phyloP scores from a whole-genome alignment of 306 rosid genomes.

The Vachellia pachyceras region DNA sequence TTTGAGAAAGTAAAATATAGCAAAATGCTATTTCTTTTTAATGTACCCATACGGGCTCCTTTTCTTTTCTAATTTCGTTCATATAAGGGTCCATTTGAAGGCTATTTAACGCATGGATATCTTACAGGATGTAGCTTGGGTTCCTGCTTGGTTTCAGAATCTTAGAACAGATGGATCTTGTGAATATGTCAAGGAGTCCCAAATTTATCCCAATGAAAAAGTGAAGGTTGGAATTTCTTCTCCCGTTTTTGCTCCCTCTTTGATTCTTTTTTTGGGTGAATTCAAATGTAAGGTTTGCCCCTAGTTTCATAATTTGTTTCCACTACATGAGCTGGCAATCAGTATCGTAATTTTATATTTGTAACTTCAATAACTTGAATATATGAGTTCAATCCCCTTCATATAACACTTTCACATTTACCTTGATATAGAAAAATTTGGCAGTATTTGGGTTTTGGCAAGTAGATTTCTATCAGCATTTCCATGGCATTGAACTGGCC shows the following conservation, averaged over 20 bases:
- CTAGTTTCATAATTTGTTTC: not conserved
- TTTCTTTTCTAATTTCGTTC: not conserved
- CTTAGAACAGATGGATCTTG: slow-evolving; percentile 51
- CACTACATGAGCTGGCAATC: not conserved
- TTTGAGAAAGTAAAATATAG: not conserved
- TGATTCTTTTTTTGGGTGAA: not conserved
- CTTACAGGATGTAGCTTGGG: slow-evolving; percentile 81
- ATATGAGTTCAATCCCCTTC: not conserved
- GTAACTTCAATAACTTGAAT: slow-evolving; percentile 3
- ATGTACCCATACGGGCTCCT: not conserved
- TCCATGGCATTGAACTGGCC: not conserved
- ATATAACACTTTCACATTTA: not conserved
- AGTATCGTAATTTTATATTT: not conserved
- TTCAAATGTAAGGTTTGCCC: not conserved
- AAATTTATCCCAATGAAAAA: slow-evolving; percentile 36
- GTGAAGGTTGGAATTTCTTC: slow-evolving; percentile 53
- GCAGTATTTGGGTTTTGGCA: not conserved
- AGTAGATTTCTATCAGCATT: not conserved
- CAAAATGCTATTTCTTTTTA: not conserved
- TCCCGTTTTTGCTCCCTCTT: slow-evolving; percentile 1
- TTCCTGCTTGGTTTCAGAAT: slow-evolving; percentile 88
- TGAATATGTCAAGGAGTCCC: slow-evolving; percentile 49
- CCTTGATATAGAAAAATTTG: not conserved
- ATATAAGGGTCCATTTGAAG: not conserved
- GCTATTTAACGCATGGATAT: slow-evolving; percentile 19